These are phyloP conservation scores for Russula olivacea DNA, from an alignment of 768 basidiomycete genomes.

Conservation along the genomic window DNA sequence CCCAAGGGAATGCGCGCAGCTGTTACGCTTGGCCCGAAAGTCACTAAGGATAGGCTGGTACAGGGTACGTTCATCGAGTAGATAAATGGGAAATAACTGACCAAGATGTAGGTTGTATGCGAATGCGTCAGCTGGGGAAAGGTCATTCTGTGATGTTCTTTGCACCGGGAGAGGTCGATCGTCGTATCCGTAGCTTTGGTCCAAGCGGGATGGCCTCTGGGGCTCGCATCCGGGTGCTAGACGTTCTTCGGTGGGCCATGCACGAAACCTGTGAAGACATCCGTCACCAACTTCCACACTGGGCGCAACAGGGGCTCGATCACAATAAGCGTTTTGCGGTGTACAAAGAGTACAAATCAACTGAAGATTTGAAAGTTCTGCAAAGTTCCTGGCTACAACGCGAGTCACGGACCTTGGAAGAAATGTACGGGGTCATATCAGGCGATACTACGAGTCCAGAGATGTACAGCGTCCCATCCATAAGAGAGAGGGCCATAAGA, in stretches of 20 bases:
- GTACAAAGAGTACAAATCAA: background rate
- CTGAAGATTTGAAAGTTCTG: background rate
- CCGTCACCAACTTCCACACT: constrained; percentile 11
- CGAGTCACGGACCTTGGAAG: constrained; percentile 17
- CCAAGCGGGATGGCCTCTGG: background rate
- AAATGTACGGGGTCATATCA: constrained; percentile 6
- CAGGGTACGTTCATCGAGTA: constrained; percentile 36
- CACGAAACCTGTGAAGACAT: constrained; percentile 22
- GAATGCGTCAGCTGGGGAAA: constrained; percentile 21
- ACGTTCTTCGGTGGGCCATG: constrained; percentile 22
- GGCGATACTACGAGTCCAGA: background rate
- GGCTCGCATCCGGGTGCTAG: background rate
- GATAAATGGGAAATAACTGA: background rate
- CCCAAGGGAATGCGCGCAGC: constrained; percentile 40
- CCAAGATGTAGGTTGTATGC: constrained; percentile 13
- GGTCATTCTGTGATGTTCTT: constrained; percentile 21
- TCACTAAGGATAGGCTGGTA: constrained; percentile 47
- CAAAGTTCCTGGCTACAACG: constrained; percentile 5
- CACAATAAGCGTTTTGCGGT: constrained; percentile 6
- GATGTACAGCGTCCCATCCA: background rate
- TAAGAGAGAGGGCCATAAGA: background rate
- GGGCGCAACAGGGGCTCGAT: constrained; percentile 15
- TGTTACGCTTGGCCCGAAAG: constrained; percentile 45
- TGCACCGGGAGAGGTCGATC: constrained; percentile 17
- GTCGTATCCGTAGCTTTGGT: constrained; percentile 7